Percentiles rank a stretch among this genome's conserved stretches.
phyloP scores from a whole-genome alignment of 2,329 filamentous ascomycete species.

The Botrytis fragariae region DNA sequence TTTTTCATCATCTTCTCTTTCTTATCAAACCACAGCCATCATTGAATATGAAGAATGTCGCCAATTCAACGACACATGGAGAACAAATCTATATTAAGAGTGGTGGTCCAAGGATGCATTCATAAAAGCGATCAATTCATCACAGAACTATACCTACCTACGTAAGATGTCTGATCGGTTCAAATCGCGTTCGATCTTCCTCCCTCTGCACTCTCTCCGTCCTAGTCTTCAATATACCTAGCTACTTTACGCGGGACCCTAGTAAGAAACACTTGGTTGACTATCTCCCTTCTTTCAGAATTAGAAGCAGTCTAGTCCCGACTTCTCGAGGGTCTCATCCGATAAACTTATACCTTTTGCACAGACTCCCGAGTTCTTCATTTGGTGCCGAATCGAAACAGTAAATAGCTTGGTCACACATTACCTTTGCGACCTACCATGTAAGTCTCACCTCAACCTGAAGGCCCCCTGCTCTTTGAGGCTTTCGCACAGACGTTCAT shows the following conservation, averaged over 20 bases:
- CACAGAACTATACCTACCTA: neutral
- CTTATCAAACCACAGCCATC: neutral
- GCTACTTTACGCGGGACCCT: neutral
- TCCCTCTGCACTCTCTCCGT: neutral
- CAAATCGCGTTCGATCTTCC: neutral
- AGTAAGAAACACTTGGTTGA: neutral
- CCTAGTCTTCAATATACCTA: neutral
- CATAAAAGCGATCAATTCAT: neutral
- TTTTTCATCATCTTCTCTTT: neutral
- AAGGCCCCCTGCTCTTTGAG: neutral
- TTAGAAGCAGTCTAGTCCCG: neutral
- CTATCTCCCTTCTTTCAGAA: neutral
- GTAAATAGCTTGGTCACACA: neutral
- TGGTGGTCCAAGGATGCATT: neutral
- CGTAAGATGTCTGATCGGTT: neutral
- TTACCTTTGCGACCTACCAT: neutral
- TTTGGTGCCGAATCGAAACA: constrained; percentile 8
- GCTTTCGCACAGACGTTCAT: constrained; percentile 11
- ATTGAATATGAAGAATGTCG: neutral
- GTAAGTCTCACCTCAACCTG: neutral
- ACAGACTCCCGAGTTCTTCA: constrained; percentile 10
- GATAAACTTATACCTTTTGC: neutral
- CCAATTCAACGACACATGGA: neutral
- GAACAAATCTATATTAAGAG: neutral
- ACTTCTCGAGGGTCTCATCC: neutral